Percentiles rank a stretch among this genome's conserved stretches.
Evolutionary conservation across 2,329 filamentous ascomycete species (phyloP).

Genomic region (Aspergillus neotritici): DNA sequence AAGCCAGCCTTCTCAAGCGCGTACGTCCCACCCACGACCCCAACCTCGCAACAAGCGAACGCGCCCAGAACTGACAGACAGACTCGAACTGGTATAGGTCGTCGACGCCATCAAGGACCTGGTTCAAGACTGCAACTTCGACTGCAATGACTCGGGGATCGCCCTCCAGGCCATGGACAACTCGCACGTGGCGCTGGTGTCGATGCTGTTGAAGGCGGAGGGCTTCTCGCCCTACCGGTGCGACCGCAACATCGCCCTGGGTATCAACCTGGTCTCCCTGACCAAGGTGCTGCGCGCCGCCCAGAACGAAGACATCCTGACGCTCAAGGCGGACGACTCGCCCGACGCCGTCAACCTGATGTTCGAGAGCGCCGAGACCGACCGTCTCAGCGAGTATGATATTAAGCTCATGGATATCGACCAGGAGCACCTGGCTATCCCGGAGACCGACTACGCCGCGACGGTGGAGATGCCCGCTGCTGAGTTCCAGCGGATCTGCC

Average conservation of each 20-base stretch:
- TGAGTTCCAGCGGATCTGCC: conserved; percentile 93
- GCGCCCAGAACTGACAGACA: neutral
- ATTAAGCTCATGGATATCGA: conserved; percentile 99
- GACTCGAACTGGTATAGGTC: conserved; percentile 53
- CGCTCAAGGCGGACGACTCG: conserved; percentile 93
- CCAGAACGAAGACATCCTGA: conserved; percentile 89
- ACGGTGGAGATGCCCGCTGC: conserved; percentile 80
- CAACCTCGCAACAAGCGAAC: too few relatives aligned
- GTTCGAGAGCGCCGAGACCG: conserved; percentile 84
- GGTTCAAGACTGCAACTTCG: conserved; percentile 99
- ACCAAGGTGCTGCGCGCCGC: conserved; percentile 96
- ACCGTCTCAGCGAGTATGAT: conserved; percentile 96
- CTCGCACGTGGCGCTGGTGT: conserved; percentile 96
- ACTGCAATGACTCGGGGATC: conserved; percentile 99
- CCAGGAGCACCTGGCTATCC: conserved; percentile 97
- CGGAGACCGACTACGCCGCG: conserved; percentile 95
- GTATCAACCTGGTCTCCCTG: conserved; percentile 91
- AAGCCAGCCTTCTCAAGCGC: conserved; percentile 93
- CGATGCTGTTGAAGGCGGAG: conserved; percentile 97
- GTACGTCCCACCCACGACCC: conserved; percentile 43
- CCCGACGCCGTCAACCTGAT: conserved; percentile 92
- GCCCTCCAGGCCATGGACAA: conserved; percentile 99
- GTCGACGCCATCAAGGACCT: conserved; percentile 99
- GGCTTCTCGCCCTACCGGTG: conserved; percentile 93
- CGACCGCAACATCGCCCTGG: conserved; percentile 97